Percentiles rank a stretch among this genome's conserved stretches.
phyloP scores from a whole-genome alignment of 192 early-diverging fungal species.

The Funneliformis geosporum region DNA sequence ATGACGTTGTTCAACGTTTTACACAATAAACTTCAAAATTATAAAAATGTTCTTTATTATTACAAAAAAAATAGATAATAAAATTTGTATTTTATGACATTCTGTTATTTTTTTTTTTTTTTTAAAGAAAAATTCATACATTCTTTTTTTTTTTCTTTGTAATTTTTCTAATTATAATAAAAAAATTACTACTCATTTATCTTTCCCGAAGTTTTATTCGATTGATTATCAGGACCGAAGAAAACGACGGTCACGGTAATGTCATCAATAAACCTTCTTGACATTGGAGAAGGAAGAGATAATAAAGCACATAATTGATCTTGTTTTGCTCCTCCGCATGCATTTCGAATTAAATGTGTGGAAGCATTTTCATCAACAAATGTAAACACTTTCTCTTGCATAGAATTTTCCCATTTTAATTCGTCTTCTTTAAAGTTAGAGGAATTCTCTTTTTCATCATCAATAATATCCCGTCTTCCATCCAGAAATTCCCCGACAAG shows the following conservation, averaged over 20 bases:
- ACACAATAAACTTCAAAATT: background rate
- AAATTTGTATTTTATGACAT: no score
- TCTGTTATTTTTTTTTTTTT: no score
- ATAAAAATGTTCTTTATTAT: no score
- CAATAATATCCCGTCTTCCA: slow-evolving; percentile 36
- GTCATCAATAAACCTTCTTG: slow-evolving; percentile 77
- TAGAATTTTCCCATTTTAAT: slow-evolving; percentile 10
- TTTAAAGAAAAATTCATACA: no score
- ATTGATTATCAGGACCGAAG: slow-evolving; percentile 5
- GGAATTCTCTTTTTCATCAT: slow-evolving; percentile 20
- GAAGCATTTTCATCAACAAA: slow-evolving; percentile 55
- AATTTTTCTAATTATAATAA: background rate
- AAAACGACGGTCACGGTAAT: slow-evolving; percentile 68
- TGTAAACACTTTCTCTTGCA: slow-evolving; percentile 33
- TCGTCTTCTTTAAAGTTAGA: background rate
- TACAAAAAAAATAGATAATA: no score
- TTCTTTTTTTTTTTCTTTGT: background rate
- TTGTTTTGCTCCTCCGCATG: slow-evolving; percentile 63
- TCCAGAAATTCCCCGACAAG: slow-evolving; percentile 50
- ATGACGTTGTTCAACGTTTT: slow-evolving; percentile 22
- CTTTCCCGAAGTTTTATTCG: background rate
- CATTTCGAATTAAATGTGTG: slow-evolving; percentile 71
- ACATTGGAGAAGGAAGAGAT: slow-evolving; percentile 63
- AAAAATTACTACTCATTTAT: background rate
- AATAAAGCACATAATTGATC: slow-evolving; percentile 62